Conservation (phyloP, 108 stramenopile species). For the Nitzschia putrida region DNA sequence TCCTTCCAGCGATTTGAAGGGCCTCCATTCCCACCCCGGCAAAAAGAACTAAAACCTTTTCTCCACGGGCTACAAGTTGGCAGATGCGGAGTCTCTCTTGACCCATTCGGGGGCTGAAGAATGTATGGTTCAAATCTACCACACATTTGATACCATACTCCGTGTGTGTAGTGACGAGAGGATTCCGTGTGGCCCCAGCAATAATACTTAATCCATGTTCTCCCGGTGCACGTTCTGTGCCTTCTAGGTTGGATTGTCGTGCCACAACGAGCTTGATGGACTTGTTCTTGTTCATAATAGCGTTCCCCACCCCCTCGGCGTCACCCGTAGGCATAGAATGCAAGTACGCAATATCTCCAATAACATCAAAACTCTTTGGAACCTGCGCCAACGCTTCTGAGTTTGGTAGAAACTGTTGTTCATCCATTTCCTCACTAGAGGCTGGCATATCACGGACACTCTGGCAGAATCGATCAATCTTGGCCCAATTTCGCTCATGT, state of each 20-base stretch:
- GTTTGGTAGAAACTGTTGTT: constrained; percentile 13
- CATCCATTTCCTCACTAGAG: constrained; percentile 26
- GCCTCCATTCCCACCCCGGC: constrained; percentile 88
- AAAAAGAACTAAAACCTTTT: constrained; percentile 79
- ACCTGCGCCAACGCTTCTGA: constrained; percentile 28
- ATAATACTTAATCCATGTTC: constrained; percentile 57
- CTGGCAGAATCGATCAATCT: constrained; percentile 79
- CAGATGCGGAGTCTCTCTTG: constrained; percentile 80
- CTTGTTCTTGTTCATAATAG: constrained; percentile 76
- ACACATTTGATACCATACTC: constrained; percentile 87
- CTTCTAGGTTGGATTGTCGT: constrained; percentile 43
- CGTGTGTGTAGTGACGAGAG: constrained; percentile 74
- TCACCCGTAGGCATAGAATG: constrained; percentile 59
- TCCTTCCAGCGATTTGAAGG: constrained; percentile 76
- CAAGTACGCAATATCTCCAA: constrained; percentile 85
- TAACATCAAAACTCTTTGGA: constrained; percentile 64
- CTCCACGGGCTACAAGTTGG: constrained; percentile 81
- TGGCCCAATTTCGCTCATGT: constrained; percentile 83
- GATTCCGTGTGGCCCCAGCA: constrained; percentile 63
- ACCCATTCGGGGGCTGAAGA: constrained; percentile 86
- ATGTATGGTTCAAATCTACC: constrained; percentile 77
- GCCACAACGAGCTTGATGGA: constrained; percentile 70
- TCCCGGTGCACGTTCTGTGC: constrained; percentile 72
- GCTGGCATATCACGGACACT: constrained; percentile 45
- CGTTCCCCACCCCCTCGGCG: constrained; percentile 58